phyloP scores from a whole-genome alignment of 1,284 basidiomycete species.

The Boletus smithii region DNA sequence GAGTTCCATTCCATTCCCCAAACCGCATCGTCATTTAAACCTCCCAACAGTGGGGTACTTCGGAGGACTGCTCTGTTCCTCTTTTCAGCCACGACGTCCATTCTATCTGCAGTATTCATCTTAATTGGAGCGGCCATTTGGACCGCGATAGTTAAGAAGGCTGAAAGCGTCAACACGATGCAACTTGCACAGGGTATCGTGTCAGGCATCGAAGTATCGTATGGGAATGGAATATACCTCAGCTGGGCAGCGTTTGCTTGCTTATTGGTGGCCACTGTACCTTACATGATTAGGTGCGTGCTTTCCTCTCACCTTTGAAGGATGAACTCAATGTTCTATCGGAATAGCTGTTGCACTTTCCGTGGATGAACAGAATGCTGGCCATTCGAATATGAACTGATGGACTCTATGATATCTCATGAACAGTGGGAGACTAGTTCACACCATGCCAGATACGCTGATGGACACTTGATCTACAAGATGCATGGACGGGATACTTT shows the following conservation, averaged over 20 bases:
- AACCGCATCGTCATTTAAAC: conserved; percentile 9
- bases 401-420: conserved; percentile 20
- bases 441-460: conserved; percentile 5
- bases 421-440: conserved; percentile 3
- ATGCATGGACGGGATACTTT: conserved; percentile 13
- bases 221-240: conserved; percentile 61
- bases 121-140: conserved; percentile 71
- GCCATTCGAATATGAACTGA: conserved; percentile 22
- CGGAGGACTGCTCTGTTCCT: conserved; percentile 67
- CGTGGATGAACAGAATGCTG: conserved; percentile 50
- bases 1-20: conserved; percentile 20
- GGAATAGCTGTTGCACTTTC: conserved; percentile 61
- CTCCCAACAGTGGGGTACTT: conserved; percentile 53
- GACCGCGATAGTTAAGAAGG: conserved; percentile 69
- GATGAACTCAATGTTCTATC: conserved; percentile 11
- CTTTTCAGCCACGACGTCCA: conserved; percentile 59
- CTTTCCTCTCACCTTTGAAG: not conserved
- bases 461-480: conserved; percentile 10
- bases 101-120: conserved; percentile 58
- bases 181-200: conserved; percentile 43
- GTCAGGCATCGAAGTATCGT: conserved; percentile 58
- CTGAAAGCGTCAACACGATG: conserved; percentile 54
- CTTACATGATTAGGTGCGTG: conserved; percentile 67
- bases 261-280: conserved; percentile 58
- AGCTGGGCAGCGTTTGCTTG: conserved; percentile 70